Base-by-base conservation (phyloP, 306 rosid species). In the Purshia tridentata region DNA sequence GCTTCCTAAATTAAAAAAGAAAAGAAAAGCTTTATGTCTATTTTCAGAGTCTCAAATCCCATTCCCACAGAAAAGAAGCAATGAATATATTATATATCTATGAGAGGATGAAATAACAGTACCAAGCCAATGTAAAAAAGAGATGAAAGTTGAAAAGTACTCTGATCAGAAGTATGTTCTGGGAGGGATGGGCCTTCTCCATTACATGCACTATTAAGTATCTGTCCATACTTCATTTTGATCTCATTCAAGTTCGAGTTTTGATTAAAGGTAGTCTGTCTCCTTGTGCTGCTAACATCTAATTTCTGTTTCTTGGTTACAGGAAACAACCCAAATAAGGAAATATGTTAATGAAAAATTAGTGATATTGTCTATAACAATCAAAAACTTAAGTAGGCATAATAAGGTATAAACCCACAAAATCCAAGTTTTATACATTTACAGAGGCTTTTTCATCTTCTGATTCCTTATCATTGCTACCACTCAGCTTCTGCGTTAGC, bases 261-360 rank as follows among this genome's bases (percentile, higher is more conserved):
- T 53, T 47, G 70, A 59, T 37, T 77, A 77, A 78, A 80, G 74
- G 76, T 65, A 51, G 72, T 63, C 63, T 54, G 77, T 58, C 70
- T 72, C 23, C 71, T 78, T 20, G 81, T 59, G 73, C 65, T 70
- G 79, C 81, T 70, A 46, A 72, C 72, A 9, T 82, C 75, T 29
- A 73, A 53, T 72, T 81, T 79, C 81, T 81, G 80, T 81, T 77
- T 86, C 79, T 77, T 61, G 79, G 76, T 64, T 53, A 62, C 84
- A 72, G 37, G 52, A 10, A 64, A 70, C 29, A 90, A 76, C 89
- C 84, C 56, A 65, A 75, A 68, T 5, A 86, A 66, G 51, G 70
- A 53, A 77, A 42, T 49, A 52, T 40, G 29, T 55, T 9, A 44
- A 42, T 1, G 41, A 42, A 42, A 69, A 45, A 64, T 42, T 49